These are phyloP conservation scores for Silene noctiflora DNA, from an alignment of 179 eudicot genomes.

Conservation along the genomic window DNA sequence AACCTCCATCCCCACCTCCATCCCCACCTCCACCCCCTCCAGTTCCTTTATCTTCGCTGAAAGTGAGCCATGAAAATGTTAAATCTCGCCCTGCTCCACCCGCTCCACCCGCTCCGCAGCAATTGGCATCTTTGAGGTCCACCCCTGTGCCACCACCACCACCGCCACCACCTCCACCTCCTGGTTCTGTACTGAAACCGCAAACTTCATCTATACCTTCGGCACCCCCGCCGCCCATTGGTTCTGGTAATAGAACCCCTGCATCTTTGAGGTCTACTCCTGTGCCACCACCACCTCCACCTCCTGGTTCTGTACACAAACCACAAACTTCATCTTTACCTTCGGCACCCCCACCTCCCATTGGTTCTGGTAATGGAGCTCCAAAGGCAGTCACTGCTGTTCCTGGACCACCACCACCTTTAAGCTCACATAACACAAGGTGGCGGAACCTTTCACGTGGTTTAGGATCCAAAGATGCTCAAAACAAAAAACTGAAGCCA, in stretches of 20 bases:
- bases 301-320: slow-evolving; percentile 31
- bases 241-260: slow-evolving; percentile 24
- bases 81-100: slow-evolving; percentile 27
- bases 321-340: slow-evolving; percentile 30
- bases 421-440: slow-evolving; percentile 31
- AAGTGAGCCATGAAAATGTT: slow-evolving; percentile 17
- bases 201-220: slow-evolving; percentile 31
- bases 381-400: slow-evolving; percentile 24
- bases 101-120: slow-evolving; percentile 9
- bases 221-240: slow-evolving; percentile 53
- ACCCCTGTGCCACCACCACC: slow-evolving; percentile 35
- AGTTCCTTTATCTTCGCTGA: slow-evolving; percentile 16
- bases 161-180: slow-evolving; percentile 53
- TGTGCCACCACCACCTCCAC: slow-evolving; percentile 43
- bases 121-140: neutral
- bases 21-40: slow-evolving; percentile 11
- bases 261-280: neutral
- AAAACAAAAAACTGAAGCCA: slow-evolving; percentile 49
- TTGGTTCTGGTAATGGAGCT: slow-evolving; percentile 27
- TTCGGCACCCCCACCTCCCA: slow-evolving; percentile 55
- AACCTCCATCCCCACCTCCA: slow-evolving; percentile 27
- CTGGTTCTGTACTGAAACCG: slow-evolving; percentile 22
- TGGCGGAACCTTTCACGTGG: slow-evolving; percentile 44
- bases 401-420: slow-evolving; percentile 42
- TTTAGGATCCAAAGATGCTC: slow-evolving; percentile 40